Base-by-base conservation (phyloP, 2,329 filamentous ascomycete species). In the Ascochyta rabiei region DNA sequence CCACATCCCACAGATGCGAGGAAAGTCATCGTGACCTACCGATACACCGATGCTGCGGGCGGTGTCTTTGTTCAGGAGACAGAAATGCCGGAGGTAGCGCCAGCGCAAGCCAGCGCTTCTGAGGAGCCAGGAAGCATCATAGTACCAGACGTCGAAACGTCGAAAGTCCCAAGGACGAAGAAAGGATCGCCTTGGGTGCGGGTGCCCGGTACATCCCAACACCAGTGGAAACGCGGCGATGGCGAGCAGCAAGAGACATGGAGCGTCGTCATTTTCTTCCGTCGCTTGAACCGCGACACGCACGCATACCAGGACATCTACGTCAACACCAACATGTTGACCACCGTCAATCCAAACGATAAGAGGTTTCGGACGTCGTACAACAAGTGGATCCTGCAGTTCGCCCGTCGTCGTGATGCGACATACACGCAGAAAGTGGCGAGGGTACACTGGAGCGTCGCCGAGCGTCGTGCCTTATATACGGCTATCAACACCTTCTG, bases 371-470 rank as follows among this genome's bases (percentile, higher is more conserved):
- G 40, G 13, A 39, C 45, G n/a, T 33, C 33, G 0, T 60, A 60
- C 52, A 62, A 62, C 19, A 60, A 62, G 23, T 62, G 54, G 59
- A 39, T 62, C 3, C 45, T 57, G 19, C 59, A 62, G 19, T 48
- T 61, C 23, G 50, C 40, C 4, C 56, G 59, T 16, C 59, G 56
- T 12, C 44, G 47, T 15, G 53, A 59, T 19, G 21, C 31, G 8
- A 38, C 10, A 7, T 59, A 59, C 30, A 35, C 44, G 1, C 24
- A 51, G 26, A 21, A 43, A 15, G 18, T 59, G 4, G 18, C 37
- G 3, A 31, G 57, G 4, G 47, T 50, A 2, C 50, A 57, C 48
- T 59, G 59, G 53, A 48, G 23, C 4, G 23, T 42, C 5, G 15
- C 40, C 12, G 59, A 62, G 51, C 53, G 53, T 3, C 34, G 37